Percentiles rank a stretch among this genome's conserved stretches.
Evolutionary conservation across 2,329 filamentous ascomycete species (phyloP).

Genomic region (Aspergillus jensenii): DNA sequence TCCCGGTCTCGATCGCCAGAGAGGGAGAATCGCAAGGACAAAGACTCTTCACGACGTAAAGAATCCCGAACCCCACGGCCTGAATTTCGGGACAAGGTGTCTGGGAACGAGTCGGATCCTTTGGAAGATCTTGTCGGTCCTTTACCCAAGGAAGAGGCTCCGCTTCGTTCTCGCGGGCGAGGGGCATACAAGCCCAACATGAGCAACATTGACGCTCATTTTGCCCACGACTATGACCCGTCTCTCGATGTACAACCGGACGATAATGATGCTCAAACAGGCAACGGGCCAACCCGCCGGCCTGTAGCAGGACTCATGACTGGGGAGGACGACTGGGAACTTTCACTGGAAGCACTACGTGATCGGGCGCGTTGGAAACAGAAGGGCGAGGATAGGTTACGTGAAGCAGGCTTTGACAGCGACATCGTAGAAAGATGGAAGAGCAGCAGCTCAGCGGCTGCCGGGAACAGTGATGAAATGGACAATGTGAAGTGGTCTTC

Average conservation of each 20-base stretch:
- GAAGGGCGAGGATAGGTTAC: constrained; percentile 72
- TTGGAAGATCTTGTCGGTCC: constrained; percentile 77
- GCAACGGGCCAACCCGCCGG: constrained; percentile 47
- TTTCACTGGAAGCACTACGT: constrained; percentile 72
- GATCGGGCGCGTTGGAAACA: constrained; percentile 78
- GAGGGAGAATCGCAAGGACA: constrained; percentile 15
- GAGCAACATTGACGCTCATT: constrained; percentile 76
- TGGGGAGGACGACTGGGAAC: constrained; percentile 70
- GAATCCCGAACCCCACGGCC: neutral
- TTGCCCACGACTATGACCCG: constrained; percentile 66
- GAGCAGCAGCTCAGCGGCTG: constrained; percentile 56
- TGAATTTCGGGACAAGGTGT: constrained; percentile 3
- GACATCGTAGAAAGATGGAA: constrained; percentile 72
- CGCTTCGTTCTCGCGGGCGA: constrained; percentile 64
- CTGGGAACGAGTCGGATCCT: constrained; percentile 61
- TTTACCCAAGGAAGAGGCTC: constrained; percentile 47
- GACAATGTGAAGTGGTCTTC: constrained; percentile 73
- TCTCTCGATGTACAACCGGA: constrained; percentile 41
- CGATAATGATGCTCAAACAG: constrained; percentile 59
- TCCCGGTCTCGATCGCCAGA: constrained; percentile 21
- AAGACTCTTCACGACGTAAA: neutral
- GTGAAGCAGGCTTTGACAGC: constrained; percentile 75
- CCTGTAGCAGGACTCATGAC: constrained; percentile 45
- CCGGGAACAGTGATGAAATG: constrained; percentile 51
- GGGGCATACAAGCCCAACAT: constrained; percentile 60